Conservation (phyloP, 345 rosid genomes). For the Populus ilicifolia region DNA sequence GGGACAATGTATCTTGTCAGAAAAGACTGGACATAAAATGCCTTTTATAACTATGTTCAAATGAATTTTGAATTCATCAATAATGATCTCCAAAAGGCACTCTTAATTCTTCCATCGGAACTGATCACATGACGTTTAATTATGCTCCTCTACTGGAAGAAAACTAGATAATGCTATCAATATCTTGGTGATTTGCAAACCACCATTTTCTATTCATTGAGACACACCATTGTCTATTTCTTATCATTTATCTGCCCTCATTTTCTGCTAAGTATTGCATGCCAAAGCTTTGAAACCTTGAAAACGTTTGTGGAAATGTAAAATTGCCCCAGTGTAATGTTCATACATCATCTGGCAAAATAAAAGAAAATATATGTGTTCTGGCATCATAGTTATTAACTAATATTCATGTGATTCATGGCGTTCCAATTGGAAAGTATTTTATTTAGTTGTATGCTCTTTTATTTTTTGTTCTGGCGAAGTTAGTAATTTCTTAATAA, state of each 20-base stretch:
- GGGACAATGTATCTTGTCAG: neutral
- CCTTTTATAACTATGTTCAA: neutral
- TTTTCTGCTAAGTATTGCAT: neutral
- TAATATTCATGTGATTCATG: neutral
- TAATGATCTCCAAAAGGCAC: constrained; percentile 11
- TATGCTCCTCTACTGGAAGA: neutral
- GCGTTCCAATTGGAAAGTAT: neutral
- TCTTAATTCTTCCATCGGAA: neutral
- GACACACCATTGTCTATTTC: neutral
- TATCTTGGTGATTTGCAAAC: neutral
- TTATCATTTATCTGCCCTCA: neutral
- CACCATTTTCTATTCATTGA: neutral
- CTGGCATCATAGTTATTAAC: neutral
- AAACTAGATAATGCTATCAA: neutral
- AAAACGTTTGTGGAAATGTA: neutral
- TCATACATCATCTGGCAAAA: neutral
- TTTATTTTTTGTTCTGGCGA: no score
- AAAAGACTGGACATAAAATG: neutral
- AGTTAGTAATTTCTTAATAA: neutral
- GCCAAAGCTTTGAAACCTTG: neutral
- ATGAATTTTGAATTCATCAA: neutral
- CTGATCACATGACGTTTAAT: neutral
- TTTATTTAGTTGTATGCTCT: neutral
- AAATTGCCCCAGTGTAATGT: neutral
- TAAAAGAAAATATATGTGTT: neutral